A percentile compares a stretch with the other conserved stretches of the same genome.
Conservation (phyloP, 257 asterid species). For the Jasminum sambac region DNA sequence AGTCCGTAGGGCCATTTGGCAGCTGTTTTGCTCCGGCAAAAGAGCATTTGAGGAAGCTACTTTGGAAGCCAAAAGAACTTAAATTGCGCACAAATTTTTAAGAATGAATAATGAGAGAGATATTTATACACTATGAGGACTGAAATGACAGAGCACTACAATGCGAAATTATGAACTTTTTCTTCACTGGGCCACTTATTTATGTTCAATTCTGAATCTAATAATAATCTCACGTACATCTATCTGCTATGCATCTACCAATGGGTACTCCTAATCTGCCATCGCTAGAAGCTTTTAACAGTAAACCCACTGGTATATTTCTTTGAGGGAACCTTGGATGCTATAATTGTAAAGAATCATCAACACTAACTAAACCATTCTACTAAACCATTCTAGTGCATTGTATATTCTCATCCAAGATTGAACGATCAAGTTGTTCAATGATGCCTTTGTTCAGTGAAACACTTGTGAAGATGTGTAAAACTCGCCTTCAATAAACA, state of each 20-base stretch:
- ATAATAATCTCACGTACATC: not conserved
- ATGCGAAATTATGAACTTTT: not conserved
- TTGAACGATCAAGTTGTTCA: not conserved
- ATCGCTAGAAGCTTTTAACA: not conserved
- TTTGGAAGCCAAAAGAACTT: too few relatives aligned
- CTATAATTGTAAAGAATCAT: not conserved
- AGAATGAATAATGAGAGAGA: not conserved
- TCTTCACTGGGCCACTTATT: not conserved
- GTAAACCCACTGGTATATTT: not conserved
- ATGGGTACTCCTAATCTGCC: not conserved
- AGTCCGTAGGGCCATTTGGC: too few relatives aligned
- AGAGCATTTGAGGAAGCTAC: too few relatives aligned
- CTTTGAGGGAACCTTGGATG: not conserved
- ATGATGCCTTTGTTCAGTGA: slow-evolving; percentile 42
- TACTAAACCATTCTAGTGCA: not conserved
- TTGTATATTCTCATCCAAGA: not conserved
- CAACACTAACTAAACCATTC: not conserved
- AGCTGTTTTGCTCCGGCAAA: too few relatives aligned
- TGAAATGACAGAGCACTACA: slow-evolving; percentile 1
- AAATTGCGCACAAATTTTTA: not conserved
- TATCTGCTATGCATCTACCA: not conserved
- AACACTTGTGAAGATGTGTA: slow-evolving; percentile 84
- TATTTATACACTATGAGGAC: not conserved
- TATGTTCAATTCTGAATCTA: not conserved
- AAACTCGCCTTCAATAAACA: slow-evolving; percentile 86